These are phyloP conservation scores for Candida ovalis DNA, from an alignment of 805 yeast species.

Conservation along the genomic window DNA sequence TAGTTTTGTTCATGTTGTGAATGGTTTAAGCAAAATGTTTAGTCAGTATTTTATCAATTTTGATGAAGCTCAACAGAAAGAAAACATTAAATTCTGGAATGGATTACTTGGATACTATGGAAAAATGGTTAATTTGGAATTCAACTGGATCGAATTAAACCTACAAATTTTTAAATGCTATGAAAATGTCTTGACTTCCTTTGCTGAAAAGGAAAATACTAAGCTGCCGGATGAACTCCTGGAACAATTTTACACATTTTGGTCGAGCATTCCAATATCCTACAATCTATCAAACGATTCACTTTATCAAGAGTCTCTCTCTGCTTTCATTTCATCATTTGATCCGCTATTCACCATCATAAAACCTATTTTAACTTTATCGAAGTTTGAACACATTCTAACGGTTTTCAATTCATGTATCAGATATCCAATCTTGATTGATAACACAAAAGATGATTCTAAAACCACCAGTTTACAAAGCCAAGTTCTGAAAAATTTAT, in stretches of 20 bases:
- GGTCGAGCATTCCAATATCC: conserved; percentile 41
- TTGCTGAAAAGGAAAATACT: conserved; percentile 16
- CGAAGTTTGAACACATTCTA: conserved; percentile 47
- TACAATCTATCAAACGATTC: conserved; percentile 37
- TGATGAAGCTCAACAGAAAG: conserved; percentile 16
- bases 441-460: conserved; percentile 46
- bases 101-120: conserved; percentile 49
- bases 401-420: conserved; percentile 61
- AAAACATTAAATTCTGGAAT: conserved; percentile 45
- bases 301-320: conserved; percentile 58
- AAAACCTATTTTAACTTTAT: conserved; percentile 28
- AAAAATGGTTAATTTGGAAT: conserved; percentile 35
- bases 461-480: conserved; percentile 63
- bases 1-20: conserved; percentile 55
- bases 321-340: conserved; percentile 52
- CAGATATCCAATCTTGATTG: conserved; percentile 70
- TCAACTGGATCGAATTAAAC: conserved; percentile 47
- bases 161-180: conserved; percentile 53
- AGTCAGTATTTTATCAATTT: conserved; percentile 45
- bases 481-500: conserved; percentile 50
- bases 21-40: conserved; percentile 64
- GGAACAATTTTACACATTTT: conserved; percentile 45
- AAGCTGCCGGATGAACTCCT: conserved; percentile 31
- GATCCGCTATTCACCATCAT: conserved; percentile 41
- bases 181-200: conserved; percentile 40